phyloP scores from a whole-genome alignment of 2,329 filamentous ascomycete genomes.

The Stachybotrys echinatus region DNA sequence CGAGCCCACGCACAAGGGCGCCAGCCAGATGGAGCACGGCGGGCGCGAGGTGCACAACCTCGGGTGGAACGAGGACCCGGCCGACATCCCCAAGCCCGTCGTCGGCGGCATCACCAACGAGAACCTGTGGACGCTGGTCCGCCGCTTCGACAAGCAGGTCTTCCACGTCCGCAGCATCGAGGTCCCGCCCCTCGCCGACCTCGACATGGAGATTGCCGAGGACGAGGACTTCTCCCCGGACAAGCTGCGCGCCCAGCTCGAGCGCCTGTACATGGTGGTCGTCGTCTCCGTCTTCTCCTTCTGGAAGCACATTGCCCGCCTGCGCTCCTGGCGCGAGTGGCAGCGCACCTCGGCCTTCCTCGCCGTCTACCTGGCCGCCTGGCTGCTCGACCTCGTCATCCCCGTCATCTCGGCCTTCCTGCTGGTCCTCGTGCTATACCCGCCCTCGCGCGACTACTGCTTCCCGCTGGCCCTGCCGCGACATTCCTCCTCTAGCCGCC shows the following conservation, averaged over 20 bases:
- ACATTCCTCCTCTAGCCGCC: too few relatives aligned
- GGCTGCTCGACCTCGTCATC: conserved; percentile 66
- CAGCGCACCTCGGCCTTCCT: conserved; percentile 61
- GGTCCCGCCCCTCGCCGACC: conserved; percentile 48
- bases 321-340: conserved; percentile 75
- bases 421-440: conserved; percentile 62
- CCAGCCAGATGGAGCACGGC: conserved; percentile 39
- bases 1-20: conserved; percentile 33
- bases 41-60: conserved; percentile 56
- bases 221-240: conserved; percentile 83
- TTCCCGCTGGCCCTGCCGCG: conserved; percentile 79
- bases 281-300: conserved; percentile 60
- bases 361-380: conserved; percentile 55
- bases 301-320: conserved; percentile 68
- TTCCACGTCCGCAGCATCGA: conserved; percentile 63
- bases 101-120: conserved; percentile 67
- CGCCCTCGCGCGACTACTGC: conserved; percentile 53
- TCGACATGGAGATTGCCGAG: conserved; percentile 77
- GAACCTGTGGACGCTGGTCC: conserved; percentile 65
- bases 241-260: conserved; percentile 71
- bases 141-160: conserved; percentile 69
- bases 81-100: conserved; percentile 51
- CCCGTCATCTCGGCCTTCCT: conserved; percentile 54
- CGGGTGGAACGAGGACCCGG: conserved; percentile 62
- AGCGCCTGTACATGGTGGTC: conserved; percentile 78